A percentile compares a stretch with the other conserved stretches of the same genome.
These are phyloP conservation scores for Globisporangium uncinulatum DNA, from an alignment of 352 stramenopile species.

Conservation along the genomic window DNA sequence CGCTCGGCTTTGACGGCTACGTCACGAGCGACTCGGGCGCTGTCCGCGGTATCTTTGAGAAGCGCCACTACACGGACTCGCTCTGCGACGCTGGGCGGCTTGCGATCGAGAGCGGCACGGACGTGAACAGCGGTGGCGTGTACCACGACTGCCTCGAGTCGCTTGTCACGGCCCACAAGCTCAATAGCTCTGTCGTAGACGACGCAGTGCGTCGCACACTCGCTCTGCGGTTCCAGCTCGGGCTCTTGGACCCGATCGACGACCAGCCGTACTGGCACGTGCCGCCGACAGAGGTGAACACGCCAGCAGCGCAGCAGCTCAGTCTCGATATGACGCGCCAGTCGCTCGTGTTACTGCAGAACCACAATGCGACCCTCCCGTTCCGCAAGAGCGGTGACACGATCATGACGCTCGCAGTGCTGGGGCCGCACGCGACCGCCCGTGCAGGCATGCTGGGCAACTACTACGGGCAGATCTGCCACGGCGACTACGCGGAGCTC, in stretches of 20 bases:
- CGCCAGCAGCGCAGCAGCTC: slow-evolving; percentile 43
- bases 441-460: slow-evolving; percentile 68
- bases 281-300: slow-evolving; percentile 66
- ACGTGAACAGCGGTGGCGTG: slow-evolving; percentile 86
- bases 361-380: slow-evolving; percentile 68
- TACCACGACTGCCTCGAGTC: slow-evolving; percentile 72
- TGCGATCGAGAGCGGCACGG: slow-evolving; percentile 70
- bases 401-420: slow-evolving; percentile 49
- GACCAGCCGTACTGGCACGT: slow-evolving; percentile 81
- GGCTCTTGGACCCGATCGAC: slow-evolving; percentile 88
- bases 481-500: slow-evolving; percentile 62
- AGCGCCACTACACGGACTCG: slow-evolving; percentile 74
- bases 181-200: slow-evolving; percentile 48
- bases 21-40: slow-evolving; percentile 94
- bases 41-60: slow-evolving; percentile 75
- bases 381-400: slow-evolving; percentile 22
- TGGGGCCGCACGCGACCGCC: slow-evolving; percentile 76
- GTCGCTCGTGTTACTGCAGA: slow-evolving; percentile 93
- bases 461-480: slow-evolving; percentile 85
- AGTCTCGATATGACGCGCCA: slow-evolving; percentile 75
- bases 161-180: slow-evolving; percentile 39
- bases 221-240: slow-evolving; percentile 87
- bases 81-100: slow-evolving; percentile 54
- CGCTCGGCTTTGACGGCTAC: slow-evolving; percentile 91
- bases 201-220: slow-evolving; percentile 65